Conservation (phyloP, 2,329 filamentous ascomycete species). For the Zopfia rhizophila region DNA sequence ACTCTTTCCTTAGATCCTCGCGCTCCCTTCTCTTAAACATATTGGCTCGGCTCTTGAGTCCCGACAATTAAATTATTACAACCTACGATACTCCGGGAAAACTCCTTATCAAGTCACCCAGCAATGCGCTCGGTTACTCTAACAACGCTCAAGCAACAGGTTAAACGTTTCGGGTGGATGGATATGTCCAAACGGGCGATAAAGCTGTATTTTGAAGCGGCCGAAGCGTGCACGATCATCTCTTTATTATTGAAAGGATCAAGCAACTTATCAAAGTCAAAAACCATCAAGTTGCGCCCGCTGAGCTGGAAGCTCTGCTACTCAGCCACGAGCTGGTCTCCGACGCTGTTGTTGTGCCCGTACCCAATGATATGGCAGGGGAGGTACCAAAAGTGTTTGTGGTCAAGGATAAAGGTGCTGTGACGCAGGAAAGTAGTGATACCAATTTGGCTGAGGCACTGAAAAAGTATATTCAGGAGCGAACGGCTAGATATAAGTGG, state of each 20-base stretch:
- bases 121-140: no score
- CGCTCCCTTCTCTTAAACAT: no score
- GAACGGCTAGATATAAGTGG: slow-evolving; percentile 48
- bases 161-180: no score
- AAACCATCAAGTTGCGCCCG: slow-evolving; percentile 80
- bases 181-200: no score
- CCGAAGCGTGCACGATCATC: no score
- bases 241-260: slow-evolving; percentile 81
- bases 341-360: slow-evolving; percentile 60
- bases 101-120: no score
- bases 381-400: slow-evolving; percentile 57
- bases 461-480: slow-evolving; percentile 41
- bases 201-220: no score
- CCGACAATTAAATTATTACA: no score
- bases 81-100: no score
- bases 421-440: slow-evolving; percentile 37
- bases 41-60: no score
- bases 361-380: slow-evolving; percentile 48
- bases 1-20: no score
- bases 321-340: slow-evolving; percentile 52
- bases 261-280: slow-evolving; percentile 80
- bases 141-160: no score
- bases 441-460: slow-evolving; percentile 36
- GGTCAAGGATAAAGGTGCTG: slow-evolving; percentile 50
- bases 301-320: slow-evolving; percentile 74